These are phyloP conservation scores for Colletotrichum salicis DNA, from an alignment of 2,329 filamentous ascomycete species.

Conservation along the genomic window DNA sequence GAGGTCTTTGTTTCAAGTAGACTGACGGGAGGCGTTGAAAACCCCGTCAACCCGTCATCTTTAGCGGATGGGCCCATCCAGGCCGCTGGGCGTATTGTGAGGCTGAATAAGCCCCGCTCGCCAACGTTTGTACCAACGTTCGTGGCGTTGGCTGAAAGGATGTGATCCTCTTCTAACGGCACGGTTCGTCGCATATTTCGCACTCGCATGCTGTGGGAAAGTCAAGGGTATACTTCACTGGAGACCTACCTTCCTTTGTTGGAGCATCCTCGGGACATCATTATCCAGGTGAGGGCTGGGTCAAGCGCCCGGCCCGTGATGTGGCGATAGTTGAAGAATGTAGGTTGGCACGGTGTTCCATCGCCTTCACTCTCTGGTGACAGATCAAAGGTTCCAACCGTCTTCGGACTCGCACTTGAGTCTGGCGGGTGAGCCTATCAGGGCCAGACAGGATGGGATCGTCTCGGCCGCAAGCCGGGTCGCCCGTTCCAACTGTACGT, in stretches of 20 bases:
- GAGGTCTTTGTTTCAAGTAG: background rate
- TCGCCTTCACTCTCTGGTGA: background rate
- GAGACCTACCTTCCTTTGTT: background rate
- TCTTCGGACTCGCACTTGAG: background rate
- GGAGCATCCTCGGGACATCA: slow-evolving; percentile 8
- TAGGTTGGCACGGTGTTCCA: background rate
- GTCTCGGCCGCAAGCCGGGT: background rate
- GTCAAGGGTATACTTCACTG: background rate
- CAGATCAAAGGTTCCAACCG: background rate
- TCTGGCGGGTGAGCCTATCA: background rate
- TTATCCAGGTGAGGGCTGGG: no score
- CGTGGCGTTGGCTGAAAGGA: background rate
- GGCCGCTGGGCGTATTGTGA: background rate
- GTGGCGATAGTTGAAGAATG: slow-evolving; percentile 1
- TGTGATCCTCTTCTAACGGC: background rate
- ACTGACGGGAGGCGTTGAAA: background rate
- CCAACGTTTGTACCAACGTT: background rate
- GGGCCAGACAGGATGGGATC: background rate
- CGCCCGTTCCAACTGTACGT: background rate
- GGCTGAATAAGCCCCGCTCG: background rate
- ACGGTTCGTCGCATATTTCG: background rate
- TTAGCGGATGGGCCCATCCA: background rate
- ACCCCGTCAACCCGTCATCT: background rate
- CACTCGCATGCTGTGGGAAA: background rate
- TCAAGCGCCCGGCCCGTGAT: background rate